These are phyloP conservation scores for Hyaloscypha variabilis DNA, from an alignment of 495 filamentous ascomycete genomes.

Conservation along the genomic window DNA sequence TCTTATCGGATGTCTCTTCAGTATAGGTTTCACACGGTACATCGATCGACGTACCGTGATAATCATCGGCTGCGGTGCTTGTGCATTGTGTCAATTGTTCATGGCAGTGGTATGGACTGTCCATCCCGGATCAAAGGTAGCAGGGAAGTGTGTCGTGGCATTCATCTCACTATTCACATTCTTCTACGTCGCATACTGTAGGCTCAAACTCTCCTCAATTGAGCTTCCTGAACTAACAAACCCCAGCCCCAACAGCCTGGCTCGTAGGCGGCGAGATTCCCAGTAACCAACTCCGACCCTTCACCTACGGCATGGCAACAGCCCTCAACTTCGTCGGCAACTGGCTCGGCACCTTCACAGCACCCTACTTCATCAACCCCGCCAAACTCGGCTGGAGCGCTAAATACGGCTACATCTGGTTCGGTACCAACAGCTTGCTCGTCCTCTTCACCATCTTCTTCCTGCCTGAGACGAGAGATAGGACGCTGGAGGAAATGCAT, in stretches of 20 bases:
- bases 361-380: slow-evolving; percentile 62
- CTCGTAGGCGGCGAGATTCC: slow-evolving; percentile 62
- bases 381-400: slow-evolving; percentile 37
- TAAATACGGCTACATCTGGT: slow-evolving; percentile 48
- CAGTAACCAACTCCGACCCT: slow-evolving; percentile 52
- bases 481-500: slow-evolving; percentile 55
- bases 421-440: slow-evolving; percentile 42
- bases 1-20: slow-evolving; percentile 57
- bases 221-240: slow-evolving; percentile 25
- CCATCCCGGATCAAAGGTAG: slow-evolving; percentile 43
- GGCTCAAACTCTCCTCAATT: slow-evolving; percentile 38
- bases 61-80: slow-evolving; percentile 54
- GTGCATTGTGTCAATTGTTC: slow-evolving; percentile 55
- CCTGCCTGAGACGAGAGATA: slow-evolving; percentile 53
- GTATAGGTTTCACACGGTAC: slow-evolving; percentile 51
- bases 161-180: slow-evolving; percentile 58
- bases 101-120: slow-evolving; percentile 57
- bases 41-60: slow-evolving; percentile 56
- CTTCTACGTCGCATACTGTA: slow-evolving; percentile 46
- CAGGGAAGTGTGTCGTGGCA: slow-evolving; percentile 54
- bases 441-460: slow-evolving; percentile 53
- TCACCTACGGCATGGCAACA: slow-evolving; percentile 59
- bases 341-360: slow-evolving; percentile 61
- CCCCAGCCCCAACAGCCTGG: slow-evolving; percentile 56
- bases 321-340: slow-evolving; percentile 55